Evolutionary conservation across 257 asterid species (phyloP), one percentile per base, ranked within the genome.

Genomic region (Nicotiana tomentosiformis): DNA sequence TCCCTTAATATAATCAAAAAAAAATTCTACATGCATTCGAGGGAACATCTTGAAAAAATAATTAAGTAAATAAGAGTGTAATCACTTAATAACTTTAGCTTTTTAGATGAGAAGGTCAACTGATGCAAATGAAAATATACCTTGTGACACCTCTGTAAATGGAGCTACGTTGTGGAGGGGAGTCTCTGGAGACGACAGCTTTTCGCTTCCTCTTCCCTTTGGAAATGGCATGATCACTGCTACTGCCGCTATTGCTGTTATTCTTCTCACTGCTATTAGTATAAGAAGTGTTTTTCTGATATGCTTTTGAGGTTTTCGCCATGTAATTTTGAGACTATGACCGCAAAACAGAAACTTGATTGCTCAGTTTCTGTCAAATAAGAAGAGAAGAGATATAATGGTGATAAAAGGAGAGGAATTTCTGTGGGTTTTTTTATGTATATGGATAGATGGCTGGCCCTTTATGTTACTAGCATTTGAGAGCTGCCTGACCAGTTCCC

Each of bases 141-240:
- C 99, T 94, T 2, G 99, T 96, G 26, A 96, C 99, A n/a, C 99
- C 99, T 26, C 98, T 77, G 78, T 89, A 93, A 67, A 91, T 81
- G 57, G 99, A 96, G 91, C 98, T 96, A 4, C 99, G 94, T 43
- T 89, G 95, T 1, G 98, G 98, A 1, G 97, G 98, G 29, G 98
- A 90, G 10, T 93, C 97, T 30, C 95, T 89, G 0, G 97, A 93
- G 10, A 84, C 85, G 10, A 83, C 85, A 72, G 90, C 88, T 83
- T 92, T 94, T 1, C 99, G 86, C 51, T 86, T 91, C 23, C 97
- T 85, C 60, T 90, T 92, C 17, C 60, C 68, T 83, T 89, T 91
- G 5, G 32, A 57, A 14, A 37, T 64, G 7, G 46, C 39, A 15
- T 55, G 69, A 49, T 55, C 68, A 62, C 58, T 39, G 62, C 32